Evolutionary conservation across 2,329 filamentous ascomycete genomes (phyloP).

Genomic region (Exophiala viscosa): DNA sequence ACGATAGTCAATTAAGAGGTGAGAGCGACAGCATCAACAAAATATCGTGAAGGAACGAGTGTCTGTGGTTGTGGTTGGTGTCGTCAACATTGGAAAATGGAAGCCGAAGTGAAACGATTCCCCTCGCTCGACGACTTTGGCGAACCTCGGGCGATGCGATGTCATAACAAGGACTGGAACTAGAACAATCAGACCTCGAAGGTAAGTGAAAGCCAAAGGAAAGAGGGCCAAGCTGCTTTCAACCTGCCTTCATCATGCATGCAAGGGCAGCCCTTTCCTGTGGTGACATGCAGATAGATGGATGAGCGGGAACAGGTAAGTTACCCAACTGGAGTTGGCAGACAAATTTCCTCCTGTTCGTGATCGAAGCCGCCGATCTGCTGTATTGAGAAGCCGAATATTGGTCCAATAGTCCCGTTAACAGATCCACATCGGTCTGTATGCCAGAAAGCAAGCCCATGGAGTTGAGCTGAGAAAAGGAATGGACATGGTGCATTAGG

Average conservation of each 20-base stretch:
- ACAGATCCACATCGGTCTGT: conserved; percentile 19
- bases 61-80: not conserved
- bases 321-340: conserved; percentile 3
- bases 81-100: not conserved
- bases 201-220: not conserved
- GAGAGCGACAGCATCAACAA: conserved; percentile 1
- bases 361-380: conserved; percentile 22
- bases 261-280: conserved; percentile 10
- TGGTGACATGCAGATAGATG: conserved; percentile 6
- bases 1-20: conserved; percentile 1
- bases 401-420: conserved; percentile 24
- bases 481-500: conserved; percentile 15
- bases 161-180: conserved; percentile 5
- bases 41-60: not conserved
- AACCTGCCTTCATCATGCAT: conserved; percentile 10
- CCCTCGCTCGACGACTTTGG: not conserved
- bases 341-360: conserved; percentile 26
- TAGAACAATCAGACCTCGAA: not conserved
- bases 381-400: conserved; percentile 24
- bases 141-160: not conserved
- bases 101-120: conserved; percentile 3
- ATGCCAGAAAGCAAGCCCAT: conserved; percentile 19
- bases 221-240: not conserved
- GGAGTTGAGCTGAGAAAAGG: conserved; percentile 22
- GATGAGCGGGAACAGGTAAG: conserved; percentile 8